Conservation (phyloP, 2,329 filamentous ascomycete genomes). For the Cladosporium sp. region DNA sequence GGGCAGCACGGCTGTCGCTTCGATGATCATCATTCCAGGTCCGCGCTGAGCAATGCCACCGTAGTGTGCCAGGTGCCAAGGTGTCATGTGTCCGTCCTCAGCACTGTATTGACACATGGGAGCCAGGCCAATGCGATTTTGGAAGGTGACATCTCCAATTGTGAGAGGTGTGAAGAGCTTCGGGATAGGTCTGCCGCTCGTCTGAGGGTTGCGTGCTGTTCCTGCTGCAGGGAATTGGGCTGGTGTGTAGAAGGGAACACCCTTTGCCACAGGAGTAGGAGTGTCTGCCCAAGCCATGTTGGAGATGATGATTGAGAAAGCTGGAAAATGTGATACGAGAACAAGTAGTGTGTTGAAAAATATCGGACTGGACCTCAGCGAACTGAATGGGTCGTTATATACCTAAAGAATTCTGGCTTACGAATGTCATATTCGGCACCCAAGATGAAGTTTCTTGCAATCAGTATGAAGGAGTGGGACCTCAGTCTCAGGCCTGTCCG, state of each 20-base stretch:
- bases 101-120: slow-evolving; percentile 66
- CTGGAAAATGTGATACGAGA: background rate
- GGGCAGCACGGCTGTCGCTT: slow-evolving; percentile 70
- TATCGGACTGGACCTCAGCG: too few species aligned
- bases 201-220: slow-evolving; percentile 44
- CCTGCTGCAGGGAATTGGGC: slow-evolving; percentile 44
- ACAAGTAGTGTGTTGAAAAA: too few species aligned
- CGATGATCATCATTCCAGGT: slow-evolving; percentile 68
- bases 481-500: too few species aligned
- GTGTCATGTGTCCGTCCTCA: slow-evolving; percentile 69
- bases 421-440: too few species aligned
- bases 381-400: too few species aligned
- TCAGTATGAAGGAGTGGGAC: too few species aligned
- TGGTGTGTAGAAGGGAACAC: slow-evolving; percentile 47
- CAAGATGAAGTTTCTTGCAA: too few species aligned
- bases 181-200: slow-evolving; percentile 47
- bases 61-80: slow-evolving; percentile 14
- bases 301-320: background rate
- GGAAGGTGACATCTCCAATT: slow-evolving; percentile 56
- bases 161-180: slow-evolving; percentile 58
- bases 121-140: slow-evolving; percentile 61
- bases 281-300: background rate
- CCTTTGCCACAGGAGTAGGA: slow-evolving; percentile 31
- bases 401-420: too few species aligned
- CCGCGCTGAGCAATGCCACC: slow-evolving; percentile 71